These are phyloP conservation scores for Microdochium bolleyi DNA, from an alignment of 2,329 filamentous ascomycete species.

Conservation along the genomic window DNA sequence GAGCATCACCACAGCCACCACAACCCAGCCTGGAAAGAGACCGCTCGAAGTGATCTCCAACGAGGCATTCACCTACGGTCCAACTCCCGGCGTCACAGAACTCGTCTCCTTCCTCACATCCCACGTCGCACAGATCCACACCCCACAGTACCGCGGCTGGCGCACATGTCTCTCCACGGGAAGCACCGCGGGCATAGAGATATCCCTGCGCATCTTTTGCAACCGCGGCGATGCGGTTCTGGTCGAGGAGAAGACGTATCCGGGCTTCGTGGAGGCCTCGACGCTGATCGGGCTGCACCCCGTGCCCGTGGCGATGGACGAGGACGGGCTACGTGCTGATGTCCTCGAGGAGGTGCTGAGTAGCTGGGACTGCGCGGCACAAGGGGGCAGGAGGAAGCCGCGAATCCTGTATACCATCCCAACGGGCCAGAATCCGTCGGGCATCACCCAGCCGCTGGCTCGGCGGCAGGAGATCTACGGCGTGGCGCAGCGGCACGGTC, in stretches of 20 bases:
- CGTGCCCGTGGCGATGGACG: constrained; percentile 15
- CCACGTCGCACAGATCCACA: neutral
- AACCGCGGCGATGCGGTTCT: constrained; percentile 19
- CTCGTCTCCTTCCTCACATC: neutral
- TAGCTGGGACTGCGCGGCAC: constrained; percentile 12
- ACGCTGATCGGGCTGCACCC: constrained; percentile 16
- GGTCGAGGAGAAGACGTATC: constrained; percentile 20
- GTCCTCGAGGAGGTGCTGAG: constrained; percentile 10
- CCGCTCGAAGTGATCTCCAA: neutral
- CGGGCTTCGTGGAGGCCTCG: constrained; percentile 19
- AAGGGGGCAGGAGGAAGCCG: constrained; percentile 2
- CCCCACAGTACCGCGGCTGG: neutral
- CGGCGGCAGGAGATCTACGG: constrained; percentile 36
- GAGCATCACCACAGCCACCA: neutral
- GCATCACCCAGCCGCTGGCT: constrained; percentile 50
- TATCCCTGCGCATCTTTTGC: constrained; percentile 7
- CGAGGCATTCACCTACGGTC: neutral
- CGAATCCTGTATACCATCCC: constrained; percentile 14
- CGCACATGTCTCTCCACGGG: neutral
- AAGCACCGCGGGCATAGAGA: neutral
- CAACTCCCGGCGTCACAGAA: neutral
- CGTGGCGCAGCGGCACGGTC: constrained; percentile 11
- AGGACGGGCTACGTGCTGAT: constrained; percentile 13
- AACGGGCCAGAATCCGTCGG: constrained; percentile 64
- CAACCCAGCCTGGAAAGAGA: neutral